Conservation (phyloP, 768 basidiomycete species). For the Trametes villosa region DNA sequence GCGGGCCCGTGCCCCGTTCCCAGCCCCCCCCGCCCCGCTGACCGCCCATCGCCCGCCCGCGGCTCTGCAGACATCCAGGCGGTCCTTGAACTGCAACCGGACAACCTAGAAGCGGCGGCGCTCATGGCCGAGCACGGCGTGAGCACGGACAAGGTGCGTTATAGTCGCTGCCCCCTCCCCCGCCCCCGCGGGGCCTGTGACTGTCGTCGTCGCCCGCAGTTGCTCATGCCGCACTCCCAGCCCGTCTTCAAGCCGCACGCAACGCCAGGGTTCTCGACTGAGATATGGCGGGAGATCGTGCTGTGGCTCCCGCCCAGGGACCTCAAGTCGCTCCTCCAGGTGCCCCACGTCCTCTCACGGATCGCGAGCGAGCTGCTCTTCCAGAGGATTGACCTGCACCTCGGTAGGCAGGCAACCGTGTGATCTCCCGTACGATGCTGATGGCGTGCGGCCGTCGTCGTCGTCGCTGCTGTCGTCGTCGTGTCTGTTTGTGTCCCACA, state of each 20-base stretch:
- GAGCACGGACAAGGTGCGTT: slow-evolving; percentile 57
- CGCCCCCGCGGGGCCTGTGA: too few relatives aligned
- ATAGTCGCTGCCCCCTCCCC: slow-evolving; percentile 10
- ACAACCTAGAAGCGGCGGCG: slow-evolving; percentile 68
- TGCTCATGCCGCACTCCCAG: slow-evolving; percentile 25
- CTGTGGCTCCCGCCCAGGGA: slow-evolving; percentile 64
- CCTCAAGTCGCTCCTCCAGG: slow-evolving; percentile 63
- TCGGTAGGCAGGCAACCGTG: slow-evolving; percentile 41
- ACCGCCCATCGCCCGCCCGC: slow-evolving; percentile 4
- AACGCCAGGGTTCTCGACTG: slow-evolving; percentile 61
- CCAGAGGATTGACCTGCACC: slow-evolving; percentile 64
- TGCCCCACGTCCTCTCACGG: slow-evolving; percentile 69
- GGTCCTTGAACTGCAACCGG: slow-evolving; percentile 62
- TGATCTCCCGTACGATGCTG: slow-evolving; percentile 2
- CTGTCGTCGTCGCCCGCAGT: slow-evolving; percentile 3
- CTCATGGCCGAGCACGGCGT: slow-evolving; percentile 60
- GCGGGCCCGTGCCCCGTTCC: slow-evolving; percentile 18
- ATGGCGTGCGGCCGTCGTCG: neutral
- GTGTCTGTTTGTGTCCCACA: slow-evolving; percentile 35
- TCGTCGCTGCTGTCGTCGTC: slow-evolving; percentile 20
- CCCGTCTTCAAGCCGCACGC: slow-evolving; percentile 43
- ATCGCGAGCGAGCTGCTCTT: slow-evolving; percentile 73
- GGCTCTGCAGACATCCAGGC: slow-evolving; percentile 61
- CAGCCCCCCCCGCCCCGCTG: too few relatives aligned
- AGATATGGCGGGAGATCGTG: slow-evolving; percentile 76